These are phyloP conservation scores for Globisporangium sylvaticum DNA, from an alignment of 352 stramenopile genomes.

Conservation along the genomic window DNA sequence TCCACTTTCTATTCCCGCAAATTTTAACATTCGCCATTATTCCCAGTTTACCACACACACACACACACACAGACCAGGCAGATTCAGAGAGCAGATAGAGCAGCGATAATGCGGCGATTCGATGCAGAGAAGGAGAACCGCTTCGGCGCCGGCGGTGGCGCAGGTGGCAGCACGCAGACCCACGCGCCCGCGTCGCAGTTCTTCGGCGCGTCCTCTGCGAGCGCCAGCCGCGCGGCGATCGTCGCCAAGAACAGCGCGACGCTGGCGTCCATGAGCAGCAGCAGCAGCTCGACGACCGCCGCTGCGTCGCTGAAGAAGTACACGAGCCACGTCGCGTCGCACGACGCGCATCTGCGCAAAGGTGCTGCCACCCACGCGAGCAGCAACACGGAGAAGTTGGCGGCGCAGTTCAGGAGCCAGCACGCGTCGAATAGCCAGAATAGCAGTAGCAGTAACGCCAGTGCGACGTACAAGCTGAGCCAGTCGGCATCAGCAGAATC, in stretches of 20 bases:
- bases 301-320: slow-evolving; percentile 4
- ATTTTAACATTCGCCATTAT: not conserved
- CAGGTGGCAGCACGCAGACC: not conserved
- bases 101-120: slow-evolving; percentile 43
- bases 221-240: slow-evolving; percentile 20
- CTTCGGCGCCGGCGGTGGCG: slow-evolving; percentile 10
- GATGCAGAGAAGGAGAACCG: slow-evolving; percentile 72
- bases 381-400: slow-evolving; percentile 12
- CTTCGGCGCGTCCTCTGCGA: slow-evolving; percentile 17
- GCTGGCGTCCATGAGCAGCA: slow-evolving; percentile 10
- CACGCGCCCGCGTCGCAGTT: slow-evolving; percentile 18
- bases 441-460: slow-evolving; percentile 1
- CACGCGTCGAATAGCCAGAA: not conserved
- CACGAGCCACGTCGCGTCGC: not conserved
- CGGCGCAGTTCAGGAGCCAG: slow-evolving; percentile 6
- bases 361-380: not conserved
- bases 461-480: not conserved
- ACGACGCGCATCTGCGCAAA: slow-evolving; percentile 7
- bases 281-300: not conserved
- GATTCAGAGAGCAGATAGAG: not conserved
- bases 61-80: not conserved
- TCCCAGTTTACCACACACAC: not conserved
- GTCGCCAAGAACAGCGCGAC: slow-evolving; percentile 12
- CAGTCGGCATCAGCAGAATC: not conserved
- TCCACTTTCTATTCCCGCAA: not conserved